Conservation (phyloP, 768 basidiomycete genomes). For the Crepidotus variabilis region DNA sequence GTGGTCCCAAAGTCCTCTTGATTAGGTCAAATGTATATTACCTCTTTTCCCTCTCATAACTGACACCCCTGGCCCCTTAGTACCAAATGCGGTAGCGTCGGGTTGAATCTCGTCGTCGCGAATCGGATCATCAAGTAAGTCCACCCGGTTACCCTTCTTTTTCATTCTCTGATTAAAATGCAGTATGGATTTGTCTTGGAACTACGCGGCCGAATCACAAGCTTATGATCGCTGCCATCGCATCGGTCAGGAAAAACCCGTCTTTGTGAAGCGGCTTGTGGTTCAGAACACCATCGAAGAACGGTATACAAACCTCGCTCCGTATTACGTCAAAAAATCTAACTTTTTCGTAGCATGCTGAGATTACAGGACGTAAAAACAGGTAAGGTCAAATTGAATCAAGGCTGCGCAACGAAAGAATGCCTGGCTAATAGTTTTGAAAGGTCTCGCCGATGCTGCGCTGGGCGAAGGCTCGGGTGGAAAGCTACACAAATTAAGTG, state of each 20-base stretch:
- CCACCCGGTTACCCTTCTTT: not conserved
- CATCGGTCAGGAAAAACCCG: conserved; percentile 66
- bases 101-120: conserved; percentile 61
- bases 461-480: conserved; percentile 64
- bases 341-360: conserved; percentile 47
- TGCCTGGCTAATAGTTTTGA: not conserved
- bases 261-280: conserved; percentile 64
- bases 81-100: conserved; percentile 68
- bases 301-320: conserved; percentile 34
- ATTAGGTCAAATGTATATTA: conserved; percentile 43
- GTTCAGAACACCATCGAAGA: conserved; percentile 73
- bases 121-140: conserved; percentile 68
- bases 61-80: conserved; percentile 23
- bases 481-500: conserved; percentile 61
- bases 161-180: not conserved
- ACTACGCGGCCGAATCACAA: conserved; percentile 68
- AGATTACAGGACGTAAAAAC: conserved; percentile 65
- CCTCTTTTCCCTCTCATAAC: not conserved
- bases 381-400: conserved; percentile 27
- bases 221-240: conserved; percentile 66
- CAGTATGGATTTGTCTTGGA: conserved; percentile 75
- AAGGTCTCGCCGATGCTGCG: conserved; percentile 62
- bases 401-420: no score
- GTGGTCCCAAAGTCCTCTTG: conserved; percentile 60
- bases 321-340: not conserved